phyloP scores from a whole-genome alignment of 768 basidiomycete genomes.

The Tylopilus subfusipes region DNA sequence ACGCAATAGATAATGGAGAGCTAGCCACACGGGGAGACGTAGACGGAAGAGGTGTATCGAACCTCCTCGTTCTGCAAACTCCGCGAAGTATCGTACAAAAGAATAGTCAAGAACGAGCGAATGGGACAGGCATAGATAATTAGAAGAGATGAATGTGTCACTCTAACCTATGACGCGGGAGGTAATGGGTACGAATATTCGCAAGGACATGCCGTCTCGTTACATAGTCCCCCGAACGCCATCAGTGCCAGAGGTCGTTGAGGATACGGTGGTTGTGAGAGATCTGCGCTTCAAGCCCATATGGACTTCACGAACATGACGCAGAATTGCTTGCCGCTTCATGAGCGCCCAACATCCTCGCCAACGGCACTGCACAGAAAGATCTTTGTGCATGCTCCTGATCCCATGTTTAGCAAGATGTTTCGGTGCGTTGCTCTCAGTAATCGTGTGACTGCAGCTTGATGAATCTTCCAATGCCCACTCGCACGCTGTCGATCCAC shows the following conservation, averaged over 20 bases:
- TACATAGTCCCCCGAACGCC: not conserved
- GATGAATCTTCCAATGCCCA: not conserved
- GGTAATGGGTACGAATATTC: not conserved
- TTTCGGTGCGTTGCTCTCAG: not conserved
- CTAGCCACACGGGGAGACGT: not conserved
- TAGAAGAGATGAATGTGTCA: not conserved
- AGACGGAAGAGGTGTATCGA: not conserved
- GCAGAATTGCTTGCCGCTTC: conserved; percentile 3
- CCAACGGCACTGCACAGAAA: conserved; percentile 6
- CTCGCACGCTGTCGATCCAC: not conserved
- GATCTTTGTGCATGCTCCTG: not conserved
- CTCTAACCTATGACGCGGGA: not conserved
- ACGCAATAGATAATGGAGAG: not conserved
- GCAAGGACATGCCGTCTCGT: not conserved
- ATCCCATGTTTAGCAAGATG: conserved; percentile 19
- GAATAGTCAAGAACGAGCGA: not conserved
- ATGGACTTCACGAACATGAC: conserved; percentile 19
- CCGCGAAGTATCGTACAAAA: conserved; percentile 7
- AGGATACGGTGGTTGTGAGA: not conserved
- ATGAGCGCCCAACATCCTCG: not conserved
- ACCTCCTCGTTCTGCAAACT: not conserved
- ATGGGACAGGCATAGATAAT: not conserved
- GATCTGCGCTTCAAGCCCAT: conserved; percentile 10
- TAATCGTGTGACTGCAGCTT: conserved; percentile 4
- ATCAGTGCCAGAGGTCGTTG: not conserved